These are phyloP conservation scores for Graphilbum ipis-grandicollis DNA, from an alignment of 2,329 filamentous ascomycete species.

Conservation along the genomic window DNA sequence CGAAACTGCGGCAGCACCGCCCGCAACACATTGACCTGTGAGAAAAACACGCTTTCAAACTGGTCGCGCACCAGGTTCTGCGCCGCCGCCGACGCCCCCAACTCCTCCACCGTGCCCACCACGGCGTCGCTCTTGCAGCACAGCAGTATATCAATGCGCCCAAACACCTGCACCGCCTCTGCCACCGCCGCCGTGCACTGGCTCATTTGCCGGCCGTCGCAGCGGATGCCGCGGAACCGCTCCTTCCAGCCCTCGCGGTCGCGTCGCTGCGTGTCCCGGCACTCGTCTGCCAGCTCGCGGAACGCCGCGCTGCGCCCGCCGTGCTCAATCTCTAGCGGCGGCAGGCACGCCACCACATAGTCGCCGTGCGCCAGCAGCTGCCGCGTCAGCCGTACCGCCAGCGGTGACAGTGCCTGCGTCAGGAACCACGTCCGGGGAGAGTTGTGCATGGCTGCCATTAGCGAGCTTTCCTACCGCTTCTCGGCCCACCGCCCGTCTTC, in stretches of 20 bases:
- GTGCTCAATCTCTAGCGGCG: slow-evolving; percentile 62
- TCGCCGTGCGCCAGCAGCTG: slow-evolving; percentile 82
- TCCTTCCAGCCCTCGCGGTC: slow-evolving; percentile 66
- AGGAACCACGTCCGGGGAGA: slow-evolving; percentile 85
- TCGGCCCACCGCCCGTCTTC: background rate
- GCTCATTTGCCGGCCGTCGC: slow-evolving; percentile 42
- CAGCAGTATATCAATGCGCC: slow-evolving; percentile 73
- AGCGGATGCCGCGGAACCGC: slow-evolving; percentile 49
- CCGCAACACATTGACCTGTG: slow-evolving; percentile 90
- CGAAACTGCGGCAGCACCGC: slow-evolving; percentile 67
- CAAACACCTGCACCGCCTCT: slow-evolving; percentile 70
- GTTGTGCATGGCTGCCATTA: slow-evolving; percentile 40
- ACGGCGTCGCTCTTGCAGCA: slow-evolving; percentile 83
- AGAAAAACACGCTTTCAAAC: slow-evolving; percentile 91
- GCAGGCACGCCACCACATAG: slow-evolving; percentile 70
- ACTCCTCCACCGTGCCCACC: slow-evolving; percentile 80
- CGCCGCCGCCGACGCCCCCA: slow-evolving; percentile 44
- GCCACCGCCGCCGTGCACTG: slow-evolving; percentile 77
- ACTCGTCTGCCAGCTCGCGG: slow-evolving; percentile 57
- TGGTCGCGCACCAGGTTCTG: slow-evolving; percentile 72
- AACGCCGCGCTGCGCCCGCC: slow-evolving; percentile 63
- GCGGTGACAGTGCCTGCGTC: slow-evolving; percentile 69
- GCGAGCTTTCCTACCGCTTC: slow-evolving; percentile 1
- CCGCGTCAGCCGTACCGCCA: slow-evolving; percentile 66
- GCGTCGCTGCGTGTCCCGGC: slow-evolving; percentile 28